These are phyloP conservation scores for Spergularia azorica DNA, from an alignment of 179 eudicot genomes.

Conservation along the genomic window DNA sequence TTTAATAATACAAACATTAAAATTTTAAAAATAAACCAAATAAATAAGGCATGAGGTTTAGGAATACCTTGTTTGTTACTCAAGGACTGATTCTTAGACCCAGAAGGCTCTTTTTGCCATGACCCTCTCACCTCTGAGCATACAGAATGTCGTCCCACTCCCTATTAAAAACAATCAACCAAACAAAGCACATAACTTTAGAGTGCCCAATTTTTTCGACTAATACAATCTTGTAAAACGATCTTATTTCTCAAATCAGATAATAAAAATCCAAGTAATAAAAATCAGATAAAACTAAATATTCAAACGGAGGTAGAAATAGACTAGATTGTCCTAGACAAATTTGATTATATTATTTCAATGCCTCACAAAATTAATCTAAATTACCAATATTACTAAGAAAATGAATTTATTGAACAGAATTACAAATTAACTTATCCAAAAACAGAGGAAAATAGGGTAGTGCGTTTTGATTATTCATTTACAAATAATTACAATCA, in stretches of 20 bases:
- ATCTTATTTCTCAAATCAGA: too few species aligned
- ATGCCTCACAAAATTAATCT: too few species aligned
- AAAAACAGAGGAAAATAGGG: conserved; percentile 14
- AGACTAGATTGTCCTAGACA: too few species aligned
- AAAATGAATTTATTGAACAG: neutral
- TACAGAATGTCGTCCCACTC: conserved; percentile 24
- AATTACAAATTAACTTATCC: neutral
- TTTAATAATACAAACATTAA: too few species aligned
- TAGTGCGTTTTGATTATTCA: neutral
- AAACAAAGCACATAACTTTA: neutral
- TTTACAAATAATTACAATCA: too few species aligned
- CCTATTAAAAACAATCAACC: conserved; percentile 13
- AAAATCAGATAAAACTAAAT: too few species aligned
- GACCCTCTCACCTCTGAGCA: conserved; percentile 33
- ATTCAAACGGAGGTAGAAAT: too few species aligned
- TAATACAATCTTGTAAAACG: neutral
- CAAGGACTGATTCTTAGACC: conserved; percentile 35
- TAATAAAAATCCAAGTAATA: too few species aligned
- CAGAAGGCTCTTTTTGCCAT: conserved; percentile 33
- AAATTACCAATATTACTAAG: neutral
- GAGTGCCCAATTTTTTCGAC: neutral
- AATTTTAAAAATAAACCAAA: neutral
- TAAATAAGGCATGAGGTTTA: neutral
- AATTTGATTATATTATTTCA: too few species aligned
- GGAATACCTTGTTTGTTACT: conserved; percentile 37